Conservation (phyloP, 331 rosid genomes). For the Rosa hybrid region DNA sequence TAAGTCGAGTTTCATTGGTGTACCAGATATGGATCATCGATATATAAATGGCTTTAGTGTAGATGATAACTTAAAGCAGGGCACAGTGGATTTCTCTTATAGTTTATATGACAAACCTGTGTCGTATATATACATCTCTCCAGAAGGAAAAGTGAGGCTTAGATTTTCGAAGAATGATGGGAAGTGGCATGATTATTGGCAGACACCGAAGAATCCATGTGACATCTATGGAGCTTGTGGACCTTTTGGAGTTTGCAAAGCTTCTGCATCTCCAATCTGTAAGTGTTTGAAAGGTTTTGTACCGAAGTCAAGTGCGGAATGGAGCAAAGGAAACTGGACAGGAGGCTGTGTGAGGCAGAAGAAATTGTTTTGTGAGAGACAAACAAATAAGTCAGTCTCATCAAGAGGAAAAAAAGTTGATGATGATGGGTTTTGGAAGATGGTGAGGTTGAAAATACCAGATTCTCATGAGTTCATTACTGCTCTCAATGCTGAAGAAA, state of each 20-base stretch:
- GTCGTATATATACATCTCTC: not conserved
- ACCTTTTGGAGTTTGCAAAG: slow-evolving; percentile 21
- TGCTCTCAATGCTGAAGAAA: not conserved
- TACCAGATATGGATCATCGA: not conserved
- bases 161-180: not conserved
- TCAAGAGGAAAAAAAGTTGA: not conserved
- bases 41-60: not conserved
- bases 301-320: slow-evolving; percentile 2
- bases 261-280: slow-evolving; percentile 11
- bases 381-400: not conserved
- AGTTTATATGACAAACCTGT: not conserved
- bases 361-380: slow-evolving; percentile 13
- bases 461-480: slow-evolving; percentile 22
- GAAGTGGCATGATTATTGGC: slow-evolving; percentile 4
- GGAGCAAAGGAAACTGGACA: slow-evolving; percentile 20
- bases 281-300: slow-evolving; percentile 30
- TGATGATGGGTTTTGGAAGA: slow-evolving; percentile 21
- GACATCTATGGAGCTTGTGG: slow-evolving; percentile 25
- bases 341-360: slow-evolving; percentile 20
- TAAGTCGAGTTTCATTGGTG: slow-evolving; percentile 16
- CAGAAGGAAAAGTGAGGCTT: not conserved
- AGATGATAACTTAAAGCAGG: not conserved
- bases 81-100: not conserved
- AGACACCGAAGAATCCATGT: slow-evolving; percentile 9
- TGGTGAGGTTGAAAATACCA: slow-evolving; percentile 16